Conservation (phyloP, 2,329 filamentous ascomycete species). For the Metarhizium sp. region DNA sequence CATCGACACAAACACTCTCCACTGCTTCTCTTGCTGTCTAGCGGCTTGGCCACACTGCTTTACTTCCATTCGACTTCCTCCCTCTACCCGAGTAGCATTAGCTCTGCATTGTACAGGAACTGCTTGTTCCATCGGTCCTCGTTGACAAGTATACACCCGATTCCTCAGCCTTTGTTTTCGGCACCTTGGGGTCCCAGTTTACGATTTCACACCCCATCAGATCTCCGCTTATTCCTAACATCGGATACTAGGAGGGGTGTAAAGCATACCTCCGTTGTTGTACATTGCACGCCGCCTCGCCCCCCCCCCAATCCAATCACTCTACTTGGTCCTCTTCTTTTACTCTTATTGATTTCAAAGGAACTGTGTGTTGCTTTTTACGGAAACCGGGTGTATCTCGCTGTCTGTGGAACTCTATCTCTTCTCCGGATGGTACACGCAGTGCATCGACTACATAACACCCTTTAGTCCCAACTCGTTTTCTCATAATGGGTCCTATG, state of each 20-base stretch:
- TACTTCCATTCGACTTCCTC: background rate
- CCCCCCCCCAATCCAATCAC: background rate
- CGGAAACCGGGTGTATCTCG: background rate
- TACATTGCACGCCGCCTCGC: background rate
- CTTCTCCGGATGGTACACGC: background rate
- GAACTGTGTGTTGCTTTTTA: background rate
- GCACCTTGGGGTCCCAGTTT: background rate
- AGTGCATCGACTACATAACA: background rate
- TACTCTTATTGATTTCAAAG: background rate
- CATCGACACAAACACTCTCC: background rate
- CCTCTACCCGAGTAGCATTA: background rate
- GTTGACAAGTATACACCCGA: background rate
- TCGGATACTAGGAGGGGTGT: background rate
- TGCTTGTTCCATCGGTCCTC: background rate
- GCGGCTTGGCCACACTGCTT: background rate
- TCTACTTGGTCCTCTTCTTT: background rate
- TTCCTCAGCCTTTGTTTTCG: background rate
- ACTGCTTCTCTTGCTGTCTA: background rate
- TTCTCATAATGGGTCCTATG: conserved; percentile 10
- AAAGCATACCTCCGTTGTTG: background rate
- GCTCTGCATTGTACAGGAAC: background rate
- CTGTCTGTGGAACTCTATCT: background rate
- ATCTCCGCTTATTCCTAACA: background rate
- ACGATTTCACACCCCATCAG: background rate
- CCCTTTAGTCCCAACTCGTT: background rate